These are phyloP conservation scores for Solanum hybrid DNA, from an alignment of 305 asterid genomes.

Conservation along the genomic window DNA sequence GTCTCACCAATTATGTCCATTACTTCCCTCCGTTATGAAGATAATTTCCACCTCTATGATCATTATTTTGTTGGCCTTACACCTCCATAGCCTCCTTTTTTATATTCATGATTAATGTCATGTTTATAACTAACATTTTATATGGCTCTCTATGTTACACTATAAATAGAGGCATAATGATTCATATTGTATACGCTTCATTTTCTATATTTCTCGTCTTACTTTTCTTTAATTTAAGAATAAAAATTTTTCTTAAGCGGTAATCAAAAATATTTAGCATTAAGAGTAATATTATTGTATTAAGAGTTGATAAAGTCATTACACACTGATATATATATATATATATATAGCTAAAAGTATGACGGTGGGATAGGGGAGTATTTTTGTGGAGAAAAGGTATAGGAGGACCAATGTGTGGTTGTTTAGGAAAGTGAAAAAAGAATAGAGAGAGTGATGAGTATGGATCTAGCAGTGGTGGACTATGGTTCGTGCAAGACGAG, in stretches of 20 bases:
- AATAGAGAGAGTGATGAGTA: background rate
- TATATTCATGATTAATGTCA: too few relatives aligned
- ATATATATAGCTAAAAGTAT: background rate
- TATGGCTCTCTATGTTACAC: background rate
- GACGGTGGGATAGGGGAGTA: background rate
- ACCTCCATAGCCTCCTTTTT: background rate
- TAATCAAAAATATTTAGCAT: too few relatives aligned
- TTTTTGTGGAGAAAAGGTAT: background rate
- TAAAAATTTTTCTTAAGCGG: too few relatives aligned
- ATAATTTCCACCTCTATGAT: background rate
- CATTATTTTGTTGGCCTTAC: background rate
- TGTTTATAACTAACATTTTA: background rate
- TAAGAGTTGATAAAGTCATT: background rate
- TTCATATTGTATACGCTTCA: background rate
- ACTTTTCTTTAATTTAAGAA: too few relatives aligned
- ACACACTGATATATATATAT: too few relatives aligned
- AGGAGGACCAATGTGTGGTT: background rate
- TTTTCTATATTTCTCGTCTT: too few relatives aligned
- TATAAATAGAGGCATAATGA: too few relatives aligned
- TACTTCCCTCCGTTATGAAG: background rate
- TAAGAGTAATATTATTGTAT: too few relatives aligned
- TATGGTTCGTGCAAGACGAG: conserved; percentile 10
- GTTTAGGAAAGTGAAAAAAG: background rate
- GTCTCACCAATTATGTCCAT: background rate
- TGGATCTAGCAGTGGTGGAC: conserved; percentile 5